These are phyloP conservation scores for Ganoderma resinaceum DNA, from an alignment of 1,284 basidiomycete species.

Conservation along the genomic window DNA sequence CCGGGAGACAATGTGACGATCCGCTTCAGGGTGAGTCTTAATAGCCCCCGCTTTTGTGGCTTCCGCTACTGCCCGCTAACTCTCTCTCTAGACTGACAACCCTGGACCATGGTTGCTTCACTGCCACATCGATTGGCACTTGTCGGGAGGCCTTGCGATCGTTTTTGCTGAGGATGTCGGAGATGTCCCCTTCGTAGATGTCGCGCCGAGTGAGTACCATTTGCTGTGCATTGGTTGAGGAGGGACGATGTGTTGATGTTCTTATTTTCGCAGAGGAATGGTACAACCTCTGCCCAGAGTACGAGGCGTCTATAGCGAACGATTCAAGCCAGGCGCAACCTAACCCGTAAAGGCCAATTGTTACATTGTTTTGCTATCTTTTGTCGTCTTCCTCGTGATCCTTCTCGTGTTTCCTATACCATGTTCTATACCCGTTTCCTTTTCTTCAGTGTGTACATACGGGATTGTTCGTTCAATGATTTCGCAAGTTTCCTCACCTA, in stretches of 20 bases:
- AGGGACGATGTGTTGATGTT: no score
- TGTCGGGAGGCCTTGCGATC: slow-evolving; percentile 39
- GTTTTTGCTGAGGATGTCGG: slow-evolving; percentile 41
- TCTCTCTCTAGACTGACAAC: slow-evolving; percentile 33
- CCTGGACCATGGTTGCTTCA: slow-evolving; percentile 44
- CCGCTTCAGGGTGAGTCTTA: slow-evolving; percentile 34
- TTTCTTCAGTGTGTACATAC: no score
- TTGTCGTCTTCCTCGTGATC: no score
- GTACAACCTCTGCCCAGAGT: background rate
- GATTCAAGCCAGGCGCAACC: background rate
- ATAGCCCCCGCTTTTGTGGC: background rate
- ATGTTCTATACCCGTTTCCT: background rate
- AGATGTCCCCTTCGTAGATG: slow-evolving; percentile 6
- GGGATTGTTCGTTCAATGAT: no score
- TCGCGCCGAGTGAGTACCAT: background rate
- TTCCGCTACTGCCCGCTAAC: background rate
- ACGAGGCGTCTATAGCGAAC: background rate
- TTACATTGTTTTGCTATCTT: background rate
- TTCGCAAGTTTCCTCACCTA: no score
- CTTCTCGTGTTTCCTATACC: background rate
- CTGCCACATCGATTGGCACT: slow-evolving; percentile 43
- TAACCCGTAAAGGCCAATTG: background rate
- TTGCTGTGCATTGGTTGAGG: background rate
- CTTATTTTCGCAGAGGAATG: background rate
- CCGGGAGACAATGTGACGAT: slow-evolving; percentile 35